A percentile compares a stretch with the other conserved stretches of the same genome.
phyloP scores from a whole-genome alignment of 2,329 filamentous ascomycete species.

The Ophiocordyceps australis region DNA sequence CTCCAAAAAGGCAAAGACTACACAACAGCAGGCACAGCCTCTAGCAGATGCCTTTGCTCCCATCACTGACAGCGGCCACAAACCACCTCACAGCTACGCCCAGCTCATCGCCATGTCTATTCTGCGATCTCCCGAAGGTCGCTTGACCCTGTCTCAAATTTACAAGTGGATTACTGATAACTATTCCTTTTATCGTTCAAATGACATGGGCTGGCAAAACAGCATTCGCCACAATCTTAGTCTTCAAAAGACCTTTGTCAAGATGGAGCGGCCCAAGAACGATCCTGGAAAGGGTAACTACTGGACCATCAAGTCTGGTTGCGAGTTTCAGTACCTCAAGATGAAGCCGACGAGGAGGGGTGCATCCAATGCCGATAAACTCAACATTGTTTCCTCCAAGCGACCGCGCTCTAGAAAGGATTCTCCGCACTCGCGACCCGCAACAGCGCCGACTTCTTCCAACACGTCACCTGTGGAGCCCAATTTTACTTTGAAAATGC shows the following conservation, averaged over 20 bases:
- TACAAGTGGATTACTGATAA: slow-evolving; percentile 99
- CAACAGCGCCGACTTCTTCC: slow-evolving; percentile 15
- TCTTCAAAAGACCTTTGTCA: slow-evolving; percentile 90
- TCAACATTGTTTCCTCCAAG: slow-evolving; percentile 36
- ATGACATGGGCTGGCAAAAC: slow-evolving; percentile 92
- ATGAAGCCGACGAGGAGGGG: slow-evolving; percentile 55
- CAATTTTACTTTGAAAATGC: slow-evolving; percentile 25
- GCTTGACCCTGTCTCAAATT: slow-evolving; percentile 81
- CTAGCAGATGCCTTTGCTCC: slow-evolving; percentile 62
- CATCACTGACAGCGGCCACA: slow-evolving; percentile 70
- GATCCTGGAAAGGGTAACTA: slow-evolving; percentile 97
- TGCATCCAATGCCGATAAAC: slow-evolving; percentile 34
- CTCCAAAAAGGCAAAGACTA: slow-evolving; percentile 47
- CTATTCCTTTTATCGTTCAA: slow-evolving; percentile 69
- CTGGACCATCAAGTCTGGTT: slow-evolving; percentile 83
- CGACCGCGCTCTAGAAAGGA: too few species aligned
- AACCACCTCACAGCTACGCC: slow-evolving; percentile 86
- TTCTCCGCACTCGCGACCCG: too few species aligned
- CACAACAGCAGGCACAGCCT: too few species aligned
- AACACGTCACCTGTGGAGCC: too few species aligned
- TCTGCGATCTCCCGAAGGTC: slow-evolving; percentile 63
- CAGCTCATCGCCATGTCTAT: slow-evolving; percentile 96
- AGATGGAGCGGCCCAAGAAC: slow-evolving; percentile 89
- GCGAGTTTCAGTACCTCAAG: slow-evolving; percentile 78
- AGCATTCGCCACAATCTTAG: slow-evolving; percentile 97